A percentile compares a stretch with the other conserved stretches of the same genome.
These are phyloP conservation scores for Rhizodiscina lignyota DNA, from an alignment of 495 filamentous ascomycete species.

Conservation along the genomic window DNA sequence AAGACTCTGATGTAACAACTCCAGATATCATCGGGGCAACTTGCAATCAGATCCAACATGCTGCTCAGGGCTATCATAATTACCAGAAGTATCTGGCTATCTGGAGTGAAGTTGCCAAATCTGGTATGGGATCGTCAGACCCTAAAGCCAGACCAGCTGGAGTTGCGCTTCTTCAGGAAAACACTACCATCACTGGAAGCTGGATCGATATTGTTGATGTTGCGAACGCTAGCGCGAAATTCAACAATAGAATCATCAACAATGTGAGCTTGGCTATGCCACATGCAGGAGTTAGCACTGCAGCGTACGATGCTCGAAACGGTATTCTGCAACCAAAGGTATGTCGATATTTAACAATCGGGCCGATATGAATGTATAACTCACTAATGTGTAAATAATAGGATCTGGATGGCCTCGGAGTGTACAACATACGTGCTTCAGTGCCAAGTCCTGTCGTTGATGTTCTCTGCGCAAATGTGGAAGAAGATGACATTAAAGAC, in stretches of 20 bases:
- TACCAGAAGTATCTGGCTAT: conserved; percentile 27
- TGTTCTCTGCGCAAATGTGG: conserved; percentile 51
- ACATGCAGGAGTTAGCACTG: conserved; percentile 45
- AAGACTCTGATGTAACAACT: conserved; percentile 18
- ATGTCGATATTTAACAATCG: neutral
- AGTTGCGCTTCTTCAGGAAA: conserved; percentile 41
- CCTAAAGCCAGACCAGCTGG: conserved; percentile 31
- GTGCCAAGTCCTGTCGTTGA: conserved; percentile 50
- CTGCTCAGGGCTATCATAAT: conserved; percentile 41
- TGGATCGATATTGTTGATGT: conserved; percentile 41
- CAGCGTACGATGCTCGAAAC: conserved; percentile 40
- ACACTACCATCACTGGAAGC: conserved; percentile 41
- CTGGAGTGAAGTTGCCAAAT: conserved; percentile 30
- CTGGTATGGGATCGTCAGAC: conserved; percentile 22
- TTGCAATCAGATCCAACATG: conserved; percentile 48
- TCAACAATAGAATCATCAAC: conserved; percentile 38
- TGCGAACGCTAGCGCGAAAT: conserved; percentile 24
- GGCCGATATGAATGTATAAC: neutral
- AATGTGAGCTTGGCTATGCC: conserved; percentile 64
- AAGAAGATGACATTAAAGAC: conserved; percentile 35
- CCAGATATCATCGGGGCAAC: conserved; percentile 25
- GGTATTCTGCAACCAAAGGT: conserved; percentile 42
- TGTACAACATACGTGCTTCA: conserved; percentile 46
- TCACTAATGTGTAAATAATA: conserved; percentile 4
- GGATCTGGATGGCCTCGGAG: conserved; percentile 45